Conservation (phyloP, 176 grass and related monocot genomes). For the Alloteropsis semialata region DNA sequence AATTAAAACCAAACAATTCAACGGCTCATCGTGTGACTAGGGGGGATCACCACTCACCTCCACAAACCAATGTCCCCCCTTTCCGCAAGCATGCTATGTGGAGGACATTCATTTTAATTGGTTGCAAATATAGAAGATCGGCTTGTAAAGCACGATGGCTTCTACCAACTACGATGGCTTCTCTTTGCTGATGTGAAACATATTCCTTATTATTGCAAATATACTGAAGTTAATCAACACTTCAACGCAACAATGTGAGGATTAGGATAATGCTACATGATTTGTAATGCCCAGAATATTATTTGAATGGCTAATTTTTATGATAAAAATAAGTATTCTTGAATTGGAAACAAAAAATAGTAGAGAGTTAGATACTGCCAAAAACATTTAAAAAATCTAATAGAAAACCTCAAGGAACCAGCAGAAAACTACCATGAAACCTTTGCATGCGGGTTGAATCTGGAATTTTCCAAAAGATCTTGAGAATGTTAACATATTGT, state of each 20-base stretch:
- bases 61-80: not conserved
- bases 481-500: not conserved
- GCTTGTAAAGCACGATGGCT: not conserved
- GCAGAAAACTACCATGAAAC: not conserved
- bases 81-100: not conserved
- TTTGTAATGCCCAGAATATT: not conserved
- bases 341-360: not conserved
- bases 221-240: too few relatives aligned
- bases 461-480: not conserved
- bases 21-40: conserved; percentile 1
- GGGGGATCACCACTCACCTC: not conserved
- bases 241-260: too few relatives aligned
- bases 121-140: not conserved
- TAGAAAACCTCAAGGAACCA: not conserved
- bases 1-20: conserved; percentile 10
- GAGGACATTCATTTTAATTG: not conserved
- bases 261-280: not conserved
- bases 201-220: too few relatives aligned
- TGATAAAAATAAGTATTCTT: not conserved
- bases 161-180: too few relatives aligned
- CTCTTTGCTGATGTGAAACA: too few relatives aligned
- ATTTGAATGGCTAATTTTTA: not conserved
- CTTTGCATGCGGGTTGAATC: not conserved
- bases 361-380: not conserved
- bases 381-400: not conserved